Conservation (phyloP, 164 flowering plant genomes). For the Chimonanthus salicifolius region DNA sequence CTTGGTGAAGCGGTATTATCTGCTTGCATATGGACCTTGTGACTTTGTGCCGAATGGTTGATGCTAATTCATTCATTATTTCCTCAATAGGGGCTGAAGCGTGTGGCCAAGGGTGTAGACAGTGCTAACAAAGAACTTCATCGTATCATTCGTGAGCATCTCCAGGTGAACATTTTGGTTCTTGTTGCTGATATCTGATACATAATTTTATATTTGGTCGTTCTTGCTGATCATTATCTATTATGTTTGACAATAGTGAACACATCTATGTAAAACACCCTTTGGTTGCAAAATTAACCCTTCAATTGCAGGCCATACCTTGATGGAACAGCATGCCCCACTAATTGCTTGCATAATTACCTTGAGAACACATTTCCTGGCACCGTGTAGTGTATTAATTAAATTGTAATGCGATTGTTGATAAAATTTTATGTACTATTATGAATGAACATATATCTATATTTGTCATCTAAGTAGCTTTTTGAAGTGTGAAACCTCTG, state of each 20-base stretch:
- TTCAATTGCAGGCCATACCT: not conserved
- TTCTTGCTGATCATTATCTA: not conserved
- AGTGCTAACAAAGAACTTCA: slow-evolving; percentile 89
- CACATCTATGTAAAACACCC: not conserved
- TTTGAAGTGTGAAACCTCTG: too few species aligned
- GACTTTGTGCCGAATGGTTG: not conserved
- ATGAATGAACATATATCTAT: too few species aligned
- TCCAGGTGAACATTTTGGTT: slow-evolving; percentile 51
- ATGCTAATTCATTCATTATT: not conserved
- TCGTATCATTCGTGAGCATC: slow-evolving; percentile 67
- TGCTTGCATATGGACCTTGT: slow-evolving; percentile 4
- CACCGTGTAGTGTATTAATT: too few species aligned
- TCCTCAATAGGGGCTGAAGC: slow-evolving; percentile 63
- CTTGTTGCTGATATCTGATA: not conserved
- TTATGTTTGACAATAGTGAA: not conserved
- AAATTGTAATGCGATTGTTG: too few species aligned
- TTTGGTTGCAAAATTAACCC: not conserved
- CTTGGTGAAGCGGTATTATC: slow-evolving; percentile 83
- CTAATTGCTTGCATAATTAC: too few species aligned
- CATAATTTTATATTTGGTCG: not conserved
- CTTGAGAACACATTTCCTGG: too few species aligned
- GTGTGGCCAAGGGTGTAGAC: slow-evolving; percentile 65
- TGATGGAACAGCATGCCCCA: too few species aligned
- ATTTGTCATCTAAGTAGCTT: too few species aligned
- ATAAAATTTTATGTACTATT: too few species aligned